A percentile compares a stretch with the other conserved stretches of the same genome.
Conservation (phyloP, 768 basidiomycete genomes). For the Suillus hirtellus region DNA sequence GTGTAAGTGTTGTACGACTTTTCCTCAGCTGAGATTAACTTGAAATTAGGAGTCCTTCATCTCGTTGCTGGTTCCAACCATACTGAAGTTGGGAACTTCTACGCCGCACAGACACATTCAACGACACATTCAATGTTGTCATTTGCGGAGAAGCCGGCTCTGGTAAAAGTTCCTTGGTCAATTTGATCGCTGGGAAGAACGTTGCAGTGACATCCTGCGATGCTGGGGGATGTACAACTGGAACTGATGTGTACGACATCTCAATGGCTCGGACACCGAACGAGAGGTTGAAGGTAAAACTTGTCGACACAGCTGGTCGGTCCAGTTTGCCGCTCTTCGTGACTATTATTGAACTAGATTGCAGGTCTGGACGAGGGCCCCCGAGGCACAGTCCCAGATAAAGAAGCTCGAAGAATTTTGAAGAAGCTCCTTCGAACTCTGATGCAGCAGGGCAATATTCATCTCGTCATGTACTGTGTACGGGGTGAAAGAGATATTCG, state of each 20-base stretch:
- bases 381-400: neutral
- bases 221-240: neutral
- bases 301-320: neutral
- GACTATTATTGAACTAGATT: neutral
- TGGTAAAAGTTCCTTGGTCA: slow-evolving; percentile 9
- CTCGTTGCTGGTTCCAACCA: no score
- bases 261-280: neutral
- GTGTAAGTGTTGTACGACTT: neutral
- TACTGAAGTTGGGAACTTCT: no score
- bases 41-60: neutral
- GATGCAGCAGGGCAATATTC: slow-evolving; percentile 29
- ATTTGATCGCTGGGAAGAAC: slow-evolving; percentile 14
- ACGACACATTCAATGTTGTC: no score
- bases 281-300: neutral
- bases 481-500: slow-evolving; percentile 39
- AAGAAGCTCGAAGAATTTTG: neutral
- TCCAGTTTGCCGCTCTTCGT: neutral
- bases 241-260: neutral
- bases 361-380: neutral
- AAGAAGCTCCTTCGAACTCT: neutral
- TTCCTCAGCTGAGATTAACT: neutral
- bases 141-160: neutral
- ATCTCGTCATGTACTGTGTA: slow-evolving; percentile 41
- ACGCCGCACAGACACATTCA: no score
- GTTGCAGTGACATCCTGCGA: slow-evolving; percentile 8